Conservation (phyloP, 345 rosid species). For the Corymbia maculata region DNA sequence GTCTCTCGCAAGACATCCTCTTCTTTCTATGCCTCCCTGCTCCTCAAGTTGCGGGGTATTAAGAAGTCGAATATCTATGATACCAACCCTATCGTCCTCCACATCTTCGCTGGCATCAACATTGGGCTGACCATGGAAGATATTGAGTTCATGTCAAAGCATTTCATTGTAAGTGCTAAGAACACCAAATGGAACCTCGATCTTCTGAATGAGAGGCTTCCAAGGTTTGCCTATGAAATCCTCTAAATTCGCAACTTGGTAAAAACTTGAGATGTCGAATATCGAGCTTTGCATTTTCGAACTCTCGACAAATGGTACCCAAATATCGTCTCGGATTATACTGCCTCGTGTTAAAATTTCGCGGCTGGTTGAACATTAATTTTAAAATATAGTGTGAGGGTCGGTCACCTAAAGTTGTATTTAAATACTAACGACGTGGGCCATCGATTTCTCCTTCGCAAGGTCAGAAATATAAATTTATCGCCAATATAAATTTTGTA, state of each 20-base stretch:
- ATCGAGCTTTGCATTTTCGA: not conserved
- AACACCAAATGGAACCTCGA: no score
- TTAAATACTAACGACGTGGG: not conserved
- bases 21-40: no score
- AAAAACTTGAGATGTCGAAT: not conserved
- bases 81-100: no score
- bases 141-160: no score
- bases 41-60: no score
- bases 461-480: not conserved
- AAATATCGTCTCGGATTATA: not conserved
- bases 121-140: no score
- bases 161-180: no score
- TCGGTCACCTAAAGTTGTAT: not conserved
- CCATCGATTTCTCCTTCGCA: not conserved
- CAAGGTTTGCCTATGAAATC: no score
- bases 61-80: no score
- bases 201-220: no score
- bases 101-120: no score
- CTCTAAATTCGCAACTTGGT: not conserved
- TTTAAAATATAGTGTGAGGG: not conserved
- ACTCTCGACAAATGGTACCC: not conserved
- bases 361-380: accelerated
- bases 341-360: not conserved
- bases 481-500: not conserved
- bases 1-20: no score